Conservation (phyloP, 805 yeast species). For the Pichia membranifaciens region DNA sequence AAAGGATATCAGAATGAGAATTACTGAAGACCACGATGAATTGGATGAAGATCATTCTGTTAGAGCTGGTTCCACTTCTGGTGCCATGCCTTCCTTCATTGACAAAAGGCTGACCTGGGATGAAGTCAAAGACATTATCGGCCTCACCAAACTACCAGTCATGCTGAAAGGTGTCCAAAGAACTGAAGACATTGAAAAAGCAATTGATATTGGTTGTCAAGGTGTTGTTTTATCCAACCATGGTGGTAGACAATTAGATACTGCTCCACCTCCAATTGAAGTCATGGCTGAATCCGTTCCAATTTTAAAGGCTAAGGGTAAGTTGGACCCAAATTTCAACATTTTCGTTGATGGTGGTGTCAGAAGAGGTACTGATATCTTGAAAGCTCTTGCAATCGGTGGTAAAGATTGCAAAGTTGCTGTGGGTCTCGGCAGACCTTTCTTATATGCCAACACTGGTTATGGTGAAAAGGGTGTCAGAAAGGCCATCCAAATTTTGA, state of each 20-base stretch:
- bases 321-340: slow-evolving; percentile 48
- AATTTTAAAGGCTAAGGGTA: slow-evolving; percentile 36
- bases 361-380: slow-evolving; percentile 66
- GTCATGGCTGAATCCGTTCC: slow-evolving; percentile 66
- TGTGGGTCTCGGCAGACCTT: slow-evolving; percentile 65
- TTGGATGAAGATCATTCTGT: slow-evolving; percentile 44
- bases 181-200: slow-evolving; percentile 67
- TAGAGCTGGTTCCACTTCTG: slow-evolving; percentile 74
- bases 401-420: slow-evolving; percentile 68
- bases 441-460: slow-evolving; percentile 47
- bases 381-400: slow-evolving; percentile 74
- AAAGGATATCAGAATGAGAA: slow-evolving; percentile 39
- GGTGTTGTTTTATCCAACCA: slow-evolving; percentile 82
- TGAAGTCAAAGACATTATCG: slow-evolving; percentile 52
- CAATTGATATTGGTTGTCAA: slow-evolving; percentile 62
- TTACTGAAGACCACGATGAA: slow-evolving; percentile 39
- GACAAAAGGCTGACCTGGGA: slow-evolving; percentile 64
- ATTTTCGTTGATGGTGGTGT: slow-evolving; percentile 73
- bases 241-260: slow-evolving; percentile 86
- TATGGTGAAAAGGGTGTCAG: slow-evolving; percentile 73
- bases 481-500: slow-evolving; percentile 55
- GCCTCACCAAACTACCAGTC: slow-evolving; percentile 56
- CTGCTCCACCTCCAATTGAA: slow-evolving; percentile 67
- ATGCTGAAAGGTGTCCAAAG: slow-evolving; percentile 80
- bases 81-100: slow-evolving; percentile 78